Conservation (phyloP, 257 asterid species). For the Capsicum baccatum region DNA sequence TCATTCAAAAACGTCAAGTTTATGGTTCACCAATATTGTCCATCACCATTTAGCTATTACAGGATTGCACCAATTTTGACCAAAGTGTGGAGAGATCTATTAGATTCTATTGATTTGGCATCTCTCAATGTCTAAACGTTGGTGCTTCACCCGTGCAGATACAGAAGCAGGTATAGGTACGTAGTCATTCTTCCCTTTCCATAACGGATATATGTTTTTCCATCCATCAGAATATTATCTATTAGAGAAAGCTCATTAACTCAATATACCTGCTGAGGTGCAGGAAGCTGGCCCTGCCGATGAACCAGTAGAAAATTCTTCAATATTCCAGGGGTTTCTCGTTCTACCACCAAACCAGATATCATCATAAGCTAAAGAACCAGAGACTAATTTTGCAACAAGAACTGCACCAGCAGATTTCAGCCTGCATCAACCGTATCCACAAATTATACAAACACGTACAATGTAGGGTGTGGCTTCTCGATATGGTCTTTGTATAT, state of each 20-base stretch:
- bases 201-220: not conserved
- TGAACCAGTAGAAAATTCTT: conserved; percentile 93
- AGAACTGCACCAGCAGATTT: conserved; percentile 90
- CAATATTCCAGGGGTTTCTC: conserved; percentile 96
- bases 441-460: not conserved
- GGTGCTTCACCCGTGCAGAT: not conserved
- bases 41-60: not conserved
- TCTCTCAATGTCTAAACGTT: not conserved
- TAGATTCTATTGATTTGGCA: not conserved
- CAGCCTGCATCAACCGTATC: conserved; percentile 53
- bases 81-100: not conserved
- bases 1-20: not conserved
- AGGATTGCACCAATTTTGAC: not conserved
- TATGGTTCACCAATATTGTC: not conserved
- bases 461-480: not conserved
- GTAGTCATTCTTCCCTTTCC: not conserved
- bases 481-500: not conserved
- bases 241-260: not conserved
- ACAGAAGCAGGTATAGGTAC: not conserved
- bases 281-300: conserved; percentile 95
- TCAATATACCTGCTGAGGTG: conserved; percentile 76
- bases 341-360: conserved; percentile 98
- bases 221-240: not conserved
- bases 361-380: conserved; percentile 92
- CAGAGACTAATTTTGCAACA: conserved; percentile 82